Evolutionary conservation across 2,329 filamentous ascomycete genomes (phyloP).

Genomic region (Penicillium psychrosexuale): DNA sequence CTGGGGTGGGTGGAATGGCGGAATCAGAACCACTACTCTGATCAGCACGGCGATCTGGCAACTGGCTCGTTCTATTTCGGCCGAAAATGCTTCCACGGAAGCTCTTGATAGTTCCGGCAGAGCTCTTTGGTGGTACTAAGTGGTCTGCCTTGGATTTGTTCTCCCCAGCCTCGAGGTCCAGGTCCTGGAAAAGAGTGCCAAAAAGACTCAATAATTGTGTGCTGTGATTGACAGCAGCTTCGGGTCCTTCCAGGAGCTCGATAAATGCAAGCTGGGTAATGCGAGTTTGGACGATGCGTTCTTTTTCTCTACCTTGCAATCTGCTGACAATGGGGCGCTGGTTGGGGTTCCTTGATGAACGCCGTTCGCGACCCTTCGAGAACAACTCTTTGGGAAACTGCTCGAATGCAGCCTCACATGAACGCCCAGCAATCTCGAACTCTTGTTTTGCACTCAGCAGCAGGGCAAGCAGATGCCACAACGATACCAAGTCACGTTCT

Average conservation of each 20-base stretch:
- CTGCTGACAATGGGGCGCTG: conserved; percentile 64
- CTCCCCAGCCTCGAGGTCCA: conserved; percentile 41
- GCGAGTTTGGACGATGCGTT: conserved; percentile 85
- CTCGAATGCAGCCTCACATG: conserved; percentile 88
- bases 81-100: conserved; percentile 76
- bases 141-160: conserved; percentile 35
- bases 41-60: conserved; percentile 46
- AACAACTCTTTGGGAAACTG: conserved; percentile 73
- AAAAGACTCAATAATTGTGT: conserved; percentile 82
- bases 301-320: conserved; percentile 80
- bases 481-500: conserved; percentile 61
- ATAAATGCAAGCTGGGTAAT: conserved; percentile 87
- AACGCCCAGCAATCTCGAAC: conserved; percentile 71
- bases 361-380: conserved; percentile 62
- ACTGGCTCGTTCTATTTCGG: conserved; percentile 50
- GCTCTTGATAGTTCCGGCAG: conserved; percentile 67
- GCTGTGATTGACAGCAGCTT: conserved; percentile 82
- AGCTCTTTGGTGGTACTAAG: conserved; percentile 62
- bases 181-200: conserved; percentile 70
- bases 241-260: conserved; percentile 78
- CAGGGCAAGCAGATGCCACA: conserved; percentile 89
- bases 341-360: conserved; percentile 25
- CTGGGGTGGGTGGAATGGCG: conserved; percentile 20
- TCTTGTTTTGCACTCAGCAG: conserved; percentile 84
- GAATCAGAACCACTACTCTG: conserved; percentile 28